Base-by-base conservation (phyloP, 257 asterid genomes). In the Primulina tabacum region DNA sequence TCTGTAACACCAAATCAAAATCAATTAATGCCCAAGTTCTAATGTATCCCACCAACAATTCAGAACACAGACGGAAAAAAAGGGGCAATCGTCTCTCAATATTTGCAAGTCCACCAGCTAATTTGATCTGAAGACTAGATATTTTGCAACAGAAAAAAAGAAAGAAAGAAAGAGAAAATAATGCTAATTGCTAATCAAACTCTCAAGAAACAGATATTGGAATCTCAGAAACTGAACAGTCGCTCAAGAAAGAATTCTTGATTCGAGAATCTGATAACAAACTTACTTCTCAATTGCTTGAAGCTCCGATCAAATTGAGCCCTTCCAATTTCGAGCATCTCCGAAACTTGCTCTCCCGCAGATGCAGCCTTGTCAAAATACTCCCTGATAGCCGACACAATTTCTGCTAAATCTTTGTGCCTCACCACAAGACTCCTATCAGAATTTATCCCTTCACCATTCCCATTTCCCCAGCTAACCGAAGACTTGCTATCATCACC, bases 221-320 rank as follows among this genome's bases (percentile, higher is more conserved):
- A n/a, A 5, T 6, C 4, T 26, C 17, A 18, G 52, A 40, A 40
- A 11, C 52, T 40, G 5, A 40, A 40, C 52, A 40, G 52, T 40
- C 52, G 17, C 52, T 11, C 53, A 43, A 43, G 8, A 43, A 50
- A 50, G 57, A 50, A 67, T n/a, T 71, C 70, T 71, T 33, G 68
- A 63, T 35, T 64, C 47, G 66, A 40, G 24, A 71, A 62, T 7
- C 5, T 40, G 60, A 72, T 34, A 68, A 2, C 17, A 43, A 37
- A 65, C 97, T 81, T 68, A 94, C 99, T 94, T 81, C 83, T 89
- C 78, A 94, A 70, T 56, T 91, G 96, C 86, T 69, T 89, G 77
- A 93, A 89, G 85, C 92, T 90, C 57, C 94, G 87, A 79, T 93
- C 95, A 33, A 91, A 88, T 87, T 88, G 97, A 50, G 90, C 96